Percentiles rank a stretch among this genome's conserved stretches.
Evolutionary conservation across 108 stramenopile species (phyloP).

Genomic region (Skeletonema tropicum): DNA sequence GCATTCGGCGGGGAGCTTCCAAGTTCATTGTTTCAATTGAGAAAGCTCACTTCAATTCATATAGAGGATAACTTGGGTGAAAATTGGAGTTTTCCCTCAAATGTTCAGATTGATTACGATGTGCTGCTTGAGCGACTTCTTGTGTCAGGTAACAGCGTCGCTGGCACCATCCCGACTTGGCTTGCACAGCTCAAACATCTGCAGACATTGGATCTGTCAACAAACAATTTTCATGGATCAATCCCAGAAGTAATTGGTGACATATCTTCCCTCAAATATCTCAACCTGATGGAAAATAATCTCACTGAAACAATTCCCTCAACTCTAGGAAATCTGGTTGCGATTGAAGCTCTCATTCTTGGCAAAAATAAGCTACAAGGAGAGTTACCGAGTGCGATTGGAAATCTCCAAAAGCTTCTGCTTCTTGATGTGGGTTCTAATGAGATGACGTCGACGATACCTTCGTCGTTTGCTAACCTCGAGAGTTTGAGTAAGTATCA

Average conservation of each 20-base stretch:
- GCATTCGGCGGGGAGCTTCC: conserved; percentile 2
- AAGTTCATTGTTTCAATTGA: background rate
- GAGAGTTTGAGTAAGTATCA: conserved; percentile 2
- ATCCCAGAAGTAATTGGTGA: background rate
- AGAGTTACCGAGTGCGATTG: conserved; percentile 3
- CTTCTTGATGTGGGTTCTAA: conserved; percentile 12
- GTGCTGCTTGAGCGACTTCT: background rate
- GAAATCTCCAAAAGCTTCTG: background rate
- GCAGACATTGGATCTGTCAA: background rate
- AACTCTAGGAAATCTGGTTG: conserved; percentile 1
- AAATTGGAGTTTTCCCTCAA: background rate
- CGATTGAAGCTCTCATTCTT: background rate
- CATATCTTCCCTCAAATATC: conserved; percentile 1
- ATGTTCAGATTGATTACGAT: background rate
- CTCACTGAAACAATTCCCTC: conserved; percentile 13
- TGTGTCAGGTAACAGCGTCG: background rate
- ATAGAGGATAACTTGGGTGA: background rate
- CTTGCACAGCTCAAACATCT: background rate
- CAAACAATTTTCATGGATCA: background rate
- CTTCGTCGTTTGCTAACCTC: background rate
- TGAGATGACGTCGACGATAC: conserved; percentile 12
- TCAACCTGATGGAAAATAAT: conserved; percentile 7
- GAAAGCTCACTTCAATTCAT: background rate
- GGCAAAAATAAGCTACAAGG: conserved; percentile 9
- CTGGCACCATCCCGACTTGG: conserved; percentile 4